phyloP scores from a whole-genome alignment of 1,139 yeast genomes.

The Tardiomyces blankii region DNA sequence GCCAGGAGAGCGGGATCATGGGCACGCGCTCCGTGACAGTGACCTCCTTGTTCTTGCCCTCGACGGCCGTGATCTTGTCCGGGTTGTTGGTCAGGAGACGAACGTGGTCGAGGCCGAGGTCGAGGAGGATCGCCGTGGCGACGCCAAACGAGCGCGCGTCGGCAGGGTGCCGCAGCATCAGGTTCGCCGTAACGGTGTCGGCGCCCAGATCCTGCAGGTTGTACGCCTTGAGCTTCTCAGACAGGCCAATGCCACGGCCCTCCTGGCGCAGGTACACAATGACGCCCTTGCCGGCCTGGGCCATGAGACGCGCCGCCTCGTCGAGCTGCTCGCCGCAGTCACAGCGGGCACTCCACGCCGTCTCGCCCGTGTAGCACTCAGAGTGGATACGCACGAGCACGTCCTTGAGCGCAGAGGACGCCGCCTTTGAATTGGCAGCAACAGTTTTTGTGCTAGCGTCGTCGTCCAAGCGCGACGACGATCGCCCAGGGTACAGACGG shows the following conservation, averaged over 20 bases:
- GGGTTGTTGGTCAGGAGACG: slow-evolving; percentile 89
- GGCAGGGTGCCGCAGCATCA: slow-evolving; percentile 89
- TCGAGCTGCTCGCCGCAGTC: slow-evolving; percentile 99
- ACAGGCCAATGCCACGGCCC: slow-evolving; percentile 96
- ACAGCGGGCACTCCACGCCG: slow-evolving; percentile 98
- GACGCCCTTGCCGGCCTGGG: slow-evolving; percentile 77
- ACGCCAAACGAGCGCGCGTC: slow-evolving; percentile 88
- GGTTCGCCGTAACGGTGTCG: slow-evolving; percentile 94
- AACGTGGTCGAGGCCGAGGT: slow-evolving; percentile 64
- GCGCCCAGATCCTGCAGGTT: slow-evolving; percentile 97
- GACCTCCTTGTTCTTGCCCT: slow-evolving; percentile 62
- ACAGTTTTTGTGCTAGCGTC: too few relatives aligned
- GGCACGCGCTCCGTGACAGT: slow-evolving; percentile 81
- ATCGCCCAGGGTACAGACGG: slow-evolving; percentile 74
- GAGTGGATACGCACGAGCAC: slow-evolving; percentile 80
- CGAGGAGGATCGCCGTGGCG: slow-evolving; percentile 86
- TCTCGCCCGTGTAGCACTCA: slow-evolving; percentile 97
- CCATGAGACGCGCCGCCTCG: slow-evolving; percentile 93
- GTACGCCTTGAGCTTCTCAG: slow-evolving; percentile 94
- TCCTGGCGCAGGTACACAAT: slow-evolving; percentile 95
- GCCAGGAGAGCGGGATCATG: slow-evolving; percentile 95
- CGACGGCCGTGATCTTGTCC: slow-evolving; percentile 90
- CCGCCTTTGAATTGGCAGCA: background rate
- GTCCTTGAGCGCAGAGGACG: slow-evolving; percentile 10
- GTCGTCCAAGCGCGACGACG: slow-evolving; percentile 22